Conservation (phyloP, 257 asterid genomes). For the Eucommia ulmoides region DNA sequence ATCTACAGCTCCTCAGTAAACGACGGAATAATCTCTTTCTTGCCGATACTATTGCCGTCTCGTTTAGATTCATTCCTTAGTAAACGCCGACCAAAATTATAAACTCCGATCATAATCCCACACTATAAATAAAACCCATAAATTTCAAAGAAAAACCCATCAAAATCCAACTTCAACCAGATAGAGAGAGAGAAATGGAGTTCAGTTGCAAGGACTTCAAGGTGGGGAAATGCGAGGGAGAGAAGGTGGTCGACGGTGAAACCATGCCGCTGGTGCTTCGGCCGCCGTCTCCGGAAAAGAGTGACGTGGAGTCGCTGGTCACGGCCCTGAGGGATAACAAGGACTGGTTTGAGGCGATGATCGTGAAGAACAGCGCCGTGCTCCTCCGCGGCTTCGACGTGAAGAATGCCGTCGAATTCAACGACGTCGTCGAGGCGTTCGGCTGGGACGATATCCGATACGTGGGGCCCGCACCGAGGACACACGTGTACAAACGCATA, state of each 20-base stretch:
- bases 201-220: constrained; percentile 49
- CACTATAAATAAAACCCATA: background rate
- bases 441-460: constrained; percentile 82
- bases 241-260: constrained; percentile 58
- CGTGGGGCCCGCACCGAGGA: constrained; percentile 81
- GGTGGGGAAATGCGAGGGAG: constrained; percentile 84
- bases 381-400: constrained; percentile 61
- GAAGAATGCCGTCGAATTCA: constrained; percentile 44
- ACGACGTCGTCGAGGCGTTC: constrained; percentile 49
- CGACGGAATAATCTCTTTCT: too few relatives aligned
- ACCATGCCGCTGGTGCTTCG: constrained; percentile 58
- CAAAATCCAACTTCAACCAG: background rate
- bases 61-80: background rate
- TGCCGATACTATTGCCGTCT: too few relatives aligned
- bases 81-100: background rate
- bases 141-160: background rate
- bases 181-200: constrained; percentile 26
- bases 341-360: constrained; percentile 72
- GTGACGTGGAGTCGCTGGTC: constrained; percentile 21
- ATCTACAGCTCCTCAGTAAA: too few relatives aligned
- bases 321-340: constrained; percentile 31
- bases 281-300: constrained; percentile 22
- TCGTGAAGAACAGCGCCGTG: constrained; percentile 61
- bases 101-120: background rate
- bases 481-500: constrained; percentile 60